Percentiles rank a stretch among this genome's conserved stretches.
phyloP scores from a whole-genome alignment of 2,329 filamentous ascomycete species.

The Neonectria magnoliae region DNA sequence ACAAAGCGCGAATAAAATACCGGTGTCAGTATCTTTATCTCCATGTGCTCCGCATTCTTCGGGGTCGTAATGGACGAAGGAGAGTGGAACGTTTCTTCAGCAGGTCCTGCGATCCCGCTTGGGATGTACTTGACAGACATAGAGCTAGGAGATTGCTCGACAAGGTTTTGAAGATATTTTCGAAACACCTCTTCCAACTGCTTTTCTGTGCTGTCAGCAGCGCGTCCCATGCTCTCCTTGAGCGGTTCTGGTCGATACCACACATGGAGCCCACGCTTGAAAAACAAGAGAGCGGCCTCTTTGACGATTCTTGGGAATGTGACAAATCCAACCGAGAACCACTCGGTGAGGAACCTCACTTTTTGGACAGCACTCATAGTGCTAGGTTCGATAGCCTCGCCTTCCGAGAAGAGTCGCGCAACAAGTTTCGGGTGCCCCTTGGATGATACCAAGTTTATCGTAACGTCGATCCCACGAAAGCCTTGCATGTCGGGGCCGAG shows the following conservation, averaged over 20 bases:
- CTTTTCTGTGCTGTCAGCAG: conserved; percentile 60
- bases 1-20: conserved; percentile 74
- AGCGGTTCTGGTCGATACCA: conserved; percentile 73
- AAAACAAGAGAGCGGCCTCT: conserved; percentile 68
- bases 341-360: conserved; percentile 59
- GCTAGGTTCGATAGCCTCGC: conserved; percentile 59
- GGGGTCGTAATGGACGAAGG: conserved; percentile 32
- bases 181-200: conserved; percentile 59
- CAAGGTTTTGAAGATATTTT: conserved; percentile 59
- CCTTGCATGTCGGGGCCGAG: conserved; percentile 52
- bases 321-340: conserved; percentile 75
- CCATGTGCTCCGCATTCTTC: conserved; percentile 51
- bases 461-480: conserved; percentile 62
- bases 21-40: conserved; percentile 70
- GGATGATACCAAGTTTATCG: conserved; percentile 69
- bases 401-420: conserved; percentile 66
- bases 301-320: conserved; percentile 73
- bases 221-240: conserved; percentile 63
- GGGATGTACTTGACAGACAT: conserved; percentile 65
- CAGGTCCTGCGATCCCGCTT: conserved; percentile 54
- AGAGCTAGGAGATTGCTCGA: conserved; percentile 55
- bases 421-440: conserved; percentile 70
- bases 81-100: conserved; percentile 53
- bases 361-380: conserved; percentile 56
- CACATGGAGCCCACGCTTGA: conserved; percentile 66